These are phyloP conservation scores for Linum tenue DNA, from an alignment of 345 rosid genomes.

Conservation along the genomic window DNA sequence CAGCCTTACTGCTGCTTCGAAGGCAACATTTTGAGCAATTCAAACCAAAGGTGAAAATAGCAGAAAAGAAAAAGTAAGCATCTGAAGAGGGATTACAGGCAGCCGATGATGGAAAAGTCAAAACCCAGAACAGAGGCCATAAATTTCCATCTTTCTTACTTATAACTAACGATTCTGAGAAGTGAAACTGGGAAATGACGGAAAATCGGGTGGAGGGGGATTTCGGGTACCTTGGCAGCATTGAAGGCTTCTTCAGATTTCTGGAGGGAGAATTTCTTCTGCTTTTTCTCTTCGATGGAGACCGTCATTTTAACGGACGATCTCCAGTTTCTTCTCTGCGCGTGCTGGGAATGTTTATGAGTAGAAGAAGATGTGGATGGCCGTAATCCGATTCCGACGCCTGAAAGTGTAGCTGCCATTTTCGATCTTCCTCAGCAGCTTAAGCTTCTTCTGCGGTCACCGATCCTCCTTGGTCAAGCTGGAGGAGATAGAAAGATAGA, in stretches of 20 bases:
- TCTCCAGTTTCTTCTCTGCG: neutral
- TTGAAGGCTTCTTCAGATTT: slow-evolving; percentile 87
- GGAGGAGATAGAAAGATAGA: neutral
- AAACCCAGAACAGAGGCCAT: too few relatives aligned
- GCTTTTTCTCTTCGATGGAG: slow-evolving; percentile 30
- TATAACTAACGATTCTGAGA: too few relatives aligned
- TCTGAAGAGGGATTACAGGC: too few relatives aligned
- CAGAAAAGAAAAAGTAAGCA: too few relatives aligned
- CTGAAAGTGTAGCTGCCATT: neutral
- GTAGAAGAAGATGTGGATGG: neutral
- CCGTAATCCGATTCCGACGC: neutral
- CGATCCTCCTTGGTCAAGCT: neutral
- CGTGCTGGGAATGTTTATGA: neutral
- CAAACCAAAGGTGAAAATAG: too few relatives aligned
- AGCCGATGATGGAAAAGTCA: too few relatives aligned
- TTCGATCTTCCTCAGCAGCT: neutral
- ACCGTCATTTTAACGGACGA: slow-evolving; percentile 18
- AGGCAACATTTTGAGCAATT: too few relatives aligned
- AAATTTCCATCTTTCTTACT: too few relatives aligned
- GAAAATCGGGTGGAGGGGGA: too few relatives aligned
- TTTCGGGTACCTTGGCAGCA: slow-evolving; percentile 50
- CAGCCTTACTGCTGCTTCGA: too few relatives aligned
- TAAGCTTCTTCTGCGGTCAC: neutral
- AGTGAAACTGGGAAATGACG: too few relatives aligned
- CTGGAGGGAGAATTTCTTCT: slow-evolving; percentile 29